Conservation (phyloP, 2,329 filamentous ascomycete species). For the Aspergillus tubingensis region DNA sequence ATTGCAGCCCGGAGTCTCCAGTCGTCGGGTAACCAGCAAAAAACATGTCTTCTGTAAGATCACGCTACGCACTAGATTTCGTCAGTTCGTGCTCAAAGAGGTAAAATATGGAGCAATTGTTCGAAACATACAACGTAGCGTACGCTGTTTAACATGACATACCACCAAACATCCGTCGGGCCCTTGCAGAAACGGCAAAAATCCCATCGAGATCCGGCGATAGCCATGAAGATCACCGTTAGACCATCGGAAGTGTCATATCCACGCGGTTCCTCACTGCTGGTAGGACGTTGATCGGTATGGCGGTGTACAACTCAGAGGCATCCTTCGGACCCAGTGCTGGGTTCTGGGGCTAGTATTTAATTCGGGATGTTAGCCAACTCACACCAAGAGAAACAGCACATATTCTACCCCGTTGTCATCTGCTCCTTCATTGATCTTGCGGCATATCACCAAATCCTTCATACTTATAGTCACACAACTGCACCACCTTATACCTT, state of each 20-base stretch:
- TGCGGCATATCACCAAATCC: too few species aligned
- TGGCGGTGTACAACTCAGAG: slow-evolving; percentile 23
- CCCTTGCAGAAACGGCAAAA: slow-evolving; percentile 23
- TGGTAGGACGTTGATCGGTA: slow-evolving; percentile 17
- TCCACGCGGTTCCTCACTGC: slow-evolving; percentile 23
- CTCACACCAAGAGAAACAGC: not conserved
- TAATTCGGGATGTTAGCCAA: slow-evolving; percentile 15
- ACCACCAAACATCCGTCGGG: slow-evolving; percentile 22
- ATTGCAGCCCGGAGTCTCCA: not conserved
- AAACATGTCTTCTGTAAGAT: not conserved
- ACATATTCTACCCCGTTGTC: not conserved
- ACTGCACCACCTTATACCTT: not conserved
- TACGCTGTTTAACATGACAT: slow-evolving; percentile 20
- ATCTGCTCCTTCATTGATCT: not conserved
- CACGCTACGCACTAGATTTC: not conserved
- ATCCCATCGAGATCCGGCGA: slow-evolving; percentile 15
- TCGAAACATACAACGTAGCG: slow-evolving; percentile 7
- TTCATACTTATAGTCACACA: not conserved
- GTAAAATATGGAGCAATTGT: not conserved
- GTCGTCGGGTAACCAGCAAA: not conserved
- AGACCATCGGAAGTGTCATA: slow-evolving; percentile 14
- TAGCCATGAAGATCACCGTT: slow-evolving; percentile 13
- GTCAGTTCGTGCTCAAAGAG: not conserved
- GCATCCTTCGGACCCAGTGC: slow-evolving; percentile 7
- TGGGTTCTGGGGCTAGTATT: slow-evolving; percentile 12